Base-by-base conservation (phyloP, 345 rosid species). In the Draba incana region DNA sequence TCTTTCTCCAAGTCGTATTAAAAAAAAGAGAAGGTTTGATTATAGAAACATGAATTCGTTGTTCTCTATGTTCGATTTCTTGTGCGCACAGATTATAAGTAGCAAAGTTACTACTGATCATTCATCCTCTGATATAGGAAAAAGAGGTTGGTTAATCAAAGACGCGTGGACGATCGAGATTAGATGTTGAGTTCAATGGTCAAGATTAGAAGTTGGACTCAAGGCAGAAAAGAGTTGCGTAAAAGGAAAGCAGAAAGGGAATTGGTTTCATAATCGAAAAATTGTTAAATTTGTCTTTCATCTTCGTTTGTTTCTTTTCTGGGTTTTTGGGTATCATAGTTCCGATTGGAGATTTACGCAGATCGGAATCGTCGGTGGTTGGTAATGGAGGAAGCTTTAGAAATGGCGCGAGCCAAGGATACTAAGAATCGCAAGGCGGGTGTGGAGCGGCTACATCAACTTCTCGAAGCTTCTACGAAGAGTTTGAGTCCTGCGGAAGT, bases 391-490 rank as follows among this genome's bases (percentile, higher is more conserved):
- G 99, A 87, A 85, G 99, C 93, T 37, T 62, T 94, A 63, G 98
- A 94, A 77, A 84, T 87, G 79, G 98, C 92, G 66, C 89, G 99
- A n/a, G 89, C 98, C 39, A 94, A 94, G 81, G 99, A 91, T 77
- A 89, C 98, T 1, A 94, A 94, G 70, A 98, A 91, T 85, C 81
- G 99, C 79, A 94, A 91, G 99, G 99, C 99, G 2, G 99, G 90
- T 16, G 98, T 94, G 41, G 99, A 94, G 81, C 81, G 96, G n/a
- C 86, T 94, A 8, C 88, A 88, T 79, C 88, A 92, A 75, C 90
- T 84, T 35, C 93, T 94, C 0, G 99, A 94, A 80, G 88, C 92
- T 70, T 86, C 90, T 58, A 68, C 92, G 55, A 87, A 80, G 85
- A 82, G 93, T 66, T 81, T 94, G 58, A 80, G 80, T 56, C 72